Evolutionary conservation across 306 rosid genomes (phyloP).

Genomic region (Aeschynomene evenia): DNA sequence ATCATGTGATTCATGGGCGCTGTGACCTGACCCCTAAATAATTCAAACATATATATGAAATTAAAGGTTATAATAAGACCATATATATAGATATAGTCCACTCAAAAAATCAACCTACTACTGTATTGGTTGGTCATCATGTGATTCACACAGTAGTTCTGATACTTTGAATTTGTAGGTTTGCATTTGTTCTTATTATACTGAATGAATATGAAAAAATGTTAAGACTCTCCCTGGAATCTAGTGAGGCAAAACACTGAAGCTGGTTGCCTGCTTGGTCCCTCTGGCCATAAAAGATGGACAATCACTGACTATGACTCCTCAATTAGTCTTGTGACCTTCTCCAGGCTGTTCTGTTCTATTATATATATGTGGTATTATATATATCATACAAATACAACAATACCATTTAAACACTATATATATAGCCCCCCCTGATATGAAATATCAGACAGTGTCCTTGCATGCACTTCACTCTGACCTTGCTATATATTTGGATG

Average conservation of each 20-base stretch:
- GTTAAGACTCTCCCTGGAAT: constrained; percentile 24
- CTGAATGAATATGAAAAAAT: neutral
- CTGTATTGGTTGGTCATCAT: constrained; percentile 33
- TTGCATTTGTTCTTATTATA: constrained; percentile 51
- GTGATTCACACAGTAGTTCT: constrained; percentile 50
- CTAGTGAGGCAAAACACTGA: constrained; percentile 26
- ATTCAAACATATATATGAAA: neutral
- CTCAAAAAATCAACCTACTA: neutral
- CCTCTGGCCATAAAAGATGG: constrained; percentile 44
- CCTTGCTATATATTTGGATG: neutral
- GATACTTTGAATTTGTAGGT: constrained; percentile 59
- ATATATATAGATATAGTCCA: too few relatives aligned
- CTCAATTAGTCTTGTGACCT: constrained; percentile 41
- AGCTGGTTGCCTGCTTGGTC: constrained; percentile 39
- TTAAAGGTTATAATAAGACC: too few relatives aligned
- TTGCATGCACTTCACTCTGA: neutral
- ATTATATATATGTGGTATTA: too few relatives aligned
- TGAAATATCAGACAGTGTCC: constrained; percentile 29
- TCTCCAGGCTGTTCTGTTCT: constrained; percentile 30
- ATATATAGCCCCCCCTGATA: neutral
- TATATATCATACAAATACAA: neutral
- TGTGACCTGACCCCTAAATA: neutral
- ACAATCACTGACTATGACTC: constrained; percentile 39
- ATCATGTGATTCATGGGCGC: neutral
- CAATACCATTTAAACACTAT: too few relatives aligned